Evolutionary conservation across 1,139 yeast species (phyloP).

Genomic region (Sugiyamaella xylanicola): DNA sequence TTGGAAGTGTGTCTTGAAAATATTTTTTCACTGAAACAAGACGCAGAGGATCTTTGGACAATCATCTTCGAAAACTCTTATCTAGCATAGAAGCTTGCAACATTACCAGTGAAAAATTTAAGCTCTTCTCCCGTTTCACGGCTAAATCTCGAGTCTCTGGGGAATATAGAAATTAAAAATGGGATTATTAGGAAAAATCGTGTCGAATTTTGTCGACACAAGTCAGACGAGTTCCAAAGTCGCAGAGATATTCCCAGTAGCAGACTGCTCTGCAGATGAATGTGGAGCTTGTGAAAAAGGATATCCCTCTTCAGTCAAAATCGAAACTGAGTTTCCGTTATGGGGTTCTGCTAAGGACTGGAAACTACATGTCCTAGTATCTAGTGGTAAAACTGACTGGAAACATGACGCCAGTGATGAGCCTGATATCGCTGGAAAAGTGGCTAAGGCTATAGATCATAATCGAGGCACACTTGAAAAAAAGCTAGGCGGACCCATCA

Average conservation of each 20-base stretch:
- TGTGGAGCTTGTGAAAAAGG: conserved; percentile 36
- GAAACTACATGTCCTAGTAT: conserved; percentile 70
- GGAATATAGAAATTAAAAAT: not conserved
- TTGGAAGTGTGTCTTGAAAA: not conserved
- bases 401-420: conserved; percentile 67
- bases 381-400: conserved; percentile 90
- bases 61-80: not conserved
- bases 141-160: not conserved
- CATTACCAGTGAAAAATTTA: not conserved
- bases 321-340: conserved; percentile 56
- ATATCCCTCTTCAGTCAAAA: conserved; percentile 60
- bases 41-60: not conserved
- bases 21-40: not conserved
- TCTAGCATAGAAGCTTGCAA: not conserved
- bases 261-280: conserved; percentile 37
- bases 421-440: conserved; percentile 54
- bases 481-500: conserved; percentile 34
- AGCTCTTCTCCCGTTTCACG: not conserved
- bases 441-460: conserved; percentile 39
- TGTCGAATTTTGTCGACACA: conserved; percentile 7
- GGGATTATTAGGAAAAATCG: conserved; percentile 22
- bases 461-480: conserved; percentile 20
- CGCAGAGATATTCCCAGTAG: conserved; percentile 26
- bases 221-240: conserved; percentile 21
- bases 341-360: conserved; percentile 74